A percentile compares a stretch with the other conserved stretches of the same genome.
phyloP scores from a whole-genome alignment of 805 yeast genomes.

The Yarrowia keelungensis region DNA sequence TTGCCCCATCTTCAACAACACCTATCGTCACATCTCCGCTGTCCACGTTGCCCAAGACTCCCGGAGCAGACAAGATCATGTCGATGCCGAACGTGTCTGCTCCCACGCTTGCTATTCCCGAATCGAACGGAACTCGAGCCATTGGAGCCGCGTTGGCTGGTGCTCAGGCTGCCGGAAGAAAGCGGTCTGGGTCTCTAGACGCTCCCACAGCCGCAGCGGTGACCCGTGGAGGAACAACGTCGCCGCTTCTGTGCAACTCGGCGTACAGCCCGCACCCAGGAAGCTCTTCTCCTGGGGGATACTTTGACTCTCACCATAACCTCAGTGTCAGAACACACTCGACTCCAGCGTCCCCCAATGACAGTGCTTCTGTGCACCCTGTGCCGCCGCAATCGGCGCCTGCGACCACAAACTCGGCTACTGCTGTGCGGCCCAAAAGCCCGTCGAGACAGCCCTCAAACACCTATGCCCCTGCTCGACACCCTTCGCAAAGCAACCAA shows the following conservation, averaged over 20 bases:
- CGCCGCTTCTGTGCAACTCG: conserved; percentile 27
- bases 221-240: conserved; percentile 7
- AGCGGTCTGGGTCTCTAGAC: conserved; percentile 28
- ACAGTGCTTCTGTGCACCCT: conserved; percentile 1
- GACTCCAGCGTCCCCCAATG: conserved; percentile 25
- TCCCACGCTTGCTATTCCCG: conserved; percentile 13
- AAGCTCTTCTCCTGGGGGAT: conserved; percentile 7
- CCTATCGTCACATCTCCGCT: background rate
- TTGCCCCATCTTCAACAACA: background rate
- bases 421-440: conserved; percentile 40
- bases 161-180: conserved; percentile 1
- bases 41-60: background rate
- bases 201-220: conserved; percentile 4
- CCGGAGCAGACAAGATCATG: conserved; percentile 1
- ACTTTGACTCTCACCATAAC: conserved; percentile 16
- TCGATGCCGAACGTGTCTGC: conserved; percentile 32
- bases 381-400: background rate
- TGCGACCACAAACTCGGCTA: background rate
- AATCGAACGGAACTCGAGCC: conserved; percentile 5
- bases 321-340: conserved; percentile 18
- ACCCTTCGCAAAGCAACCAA: conserved; percentile 41
- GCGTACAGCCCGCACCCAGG: conserved; percentile 11
- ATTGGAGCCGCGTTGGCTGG: conserved; percentile 27
- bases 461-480: conserved; percentile 46
- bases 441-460: conserved; percentile 45